Base-by-base conservation (phyloP, 1,139 yeast genomes). In the Hanseniaspora uvarum region DNA sequence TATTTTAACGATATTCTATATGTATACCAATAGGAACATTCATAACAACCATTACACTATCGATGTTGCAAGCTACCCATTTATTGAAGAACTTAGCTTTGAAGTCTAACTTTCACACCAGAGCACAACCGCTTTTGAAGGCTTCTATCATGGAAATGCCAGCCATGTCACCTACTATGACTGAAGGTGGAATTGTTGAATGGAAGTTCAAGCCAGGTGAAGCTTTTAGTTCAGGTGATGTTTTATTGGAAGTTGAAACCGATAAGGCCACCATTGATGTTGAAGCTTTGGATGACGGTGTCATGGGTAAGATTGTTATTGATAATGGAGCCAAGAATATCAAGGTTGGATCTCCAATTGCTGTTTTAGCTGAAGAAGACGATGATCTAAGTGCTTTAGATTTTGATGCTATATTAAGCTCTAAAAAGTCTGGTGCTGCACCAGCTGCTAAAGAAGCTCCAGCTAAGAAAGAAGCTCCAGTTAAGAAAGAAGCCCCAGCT, bases 81-180 rank as follows among this genome's bases (percentile, higher is more conserved):
- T 16, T 53, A 23, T 30, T 37, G 23, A 44, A 45, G 34, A 37
- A 16, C 16, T 12, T 38, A 6, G 39, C 26, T 21, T 19, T 34
- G n/a, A 34, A 26, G 26, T 38, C 43, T 7, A 41, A 36, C 19
- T 50, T 50, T 33, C 47, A 41, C 23, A 50, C 53, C 4, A 50
- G 52, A 49, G 14, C 46, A 19, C 28, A 24, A 7, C 47, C 47
- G 6, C 37, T 50, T 14, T 28, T 50, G 23, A 67, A 59, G 24
- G 89, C 86, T 2, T 68, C 79, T 37, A 72, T 81, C 55, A 86
- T 85, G 69, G 80, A 74, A 55, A 92, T 92, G 97, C 98, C 98
- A 4, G 96, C 98, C 28, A 86, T 92, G 96, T 88, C 96, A 7
- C 98, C 98, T 40, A 92, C 98, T 21, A 92, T 92, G 98, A 87